Percentiles rank a stretch among this genome's conserved stretches.
Evolutionary conservation across 352 stramenopile species (phyloP).

Genomic region (Phytopythium sindhum): DNA sequence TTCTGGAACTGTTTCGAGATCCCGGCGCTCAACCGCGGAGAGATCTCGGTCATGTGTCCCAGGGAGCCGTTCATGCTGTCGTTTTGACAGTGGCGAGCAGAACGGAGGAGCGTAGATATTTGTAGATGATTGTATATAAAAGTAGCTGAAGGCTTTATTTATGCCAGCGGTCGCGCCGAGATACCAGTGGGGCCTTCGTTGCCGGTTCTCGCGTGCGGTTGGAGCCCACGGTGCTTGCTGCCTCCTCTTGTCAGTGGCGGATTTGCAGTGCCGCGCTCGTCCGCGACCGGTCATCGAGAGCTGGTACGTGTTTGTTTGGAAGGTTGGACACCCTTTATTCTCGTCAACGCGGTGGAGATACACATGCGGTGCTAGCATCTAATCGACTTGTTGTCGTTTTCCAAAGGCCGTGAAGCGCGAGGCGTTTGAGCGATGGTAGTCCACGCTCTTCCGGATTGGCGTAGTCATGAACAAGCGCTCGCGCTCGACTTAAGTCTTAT

Average conservation of each 20-base stretch:
- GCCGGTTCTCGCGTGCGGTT: neutral
- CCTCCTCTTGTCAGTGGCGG: neutral
- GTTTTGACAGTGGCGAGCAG: constrained; percentile 7
- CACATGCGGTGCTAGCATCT: neutral
- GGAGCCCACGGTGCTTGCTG: neutral
- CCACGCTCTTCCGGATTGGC: constrained; percentile 50
- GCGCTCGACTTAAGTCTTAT: constrained; percentile 52
- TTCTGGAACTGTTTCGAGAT: constrained; percentile 74
- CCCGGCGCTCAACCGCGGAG: constrained; percentile 41
- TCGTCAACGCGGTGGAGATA: neutral
- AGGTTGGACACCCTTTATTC: neutral
- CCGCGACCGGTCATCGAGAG: neutral
- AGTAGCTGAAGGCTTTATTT: neutral
- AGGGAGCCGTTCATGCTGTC: constrained; percentile 25
- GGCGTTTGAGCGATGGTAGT: constrained; percentile 21
- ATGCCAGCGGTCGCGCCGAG: neutral
- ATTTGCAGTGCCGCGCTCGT: neutral
- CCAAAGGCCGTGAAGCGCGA: neutral
- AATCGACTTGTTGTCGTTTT: neutral
- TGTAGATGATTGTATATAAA: neutral
- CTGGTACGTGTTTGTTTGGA: constrained; percentile 1
- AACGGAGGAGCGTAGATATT: neutral
- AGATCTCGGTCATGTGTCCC: constrained; percentile 31
- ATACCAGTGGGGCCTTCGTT: neutral
- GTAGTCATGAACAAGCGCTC: constrained; percentile 34